Conservation (phyloP, 306 rosid species). For the Vicia sativa region DNA sequence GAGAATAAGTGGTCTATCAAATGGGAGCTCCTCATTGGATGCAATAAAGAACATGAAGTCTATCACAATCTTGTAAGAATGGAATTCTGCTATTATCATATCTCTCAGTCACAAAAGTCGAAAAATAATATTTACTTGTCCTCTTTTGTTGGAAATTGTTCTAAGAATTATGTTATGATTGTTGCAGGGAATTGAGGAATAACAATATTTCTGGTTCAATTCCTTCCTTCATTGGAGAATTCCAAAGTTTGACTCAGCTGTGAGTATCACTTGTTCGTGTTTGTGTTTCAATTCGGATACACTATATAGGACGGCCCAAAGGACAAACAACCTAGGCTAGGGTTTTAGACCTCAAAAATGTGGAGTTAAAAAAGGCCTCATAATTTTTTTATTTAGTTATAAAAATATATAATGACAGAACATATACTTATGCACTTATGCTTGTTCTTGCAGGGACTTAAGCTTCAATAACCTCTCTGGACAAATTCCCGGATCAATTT, state of each 20-base stretch:
- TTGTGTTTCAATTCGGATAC: conserved; percentile 2
- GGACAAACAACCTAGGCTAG: too few relatives aligned
- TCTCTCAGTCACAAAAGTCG: conserved; percentile 12
- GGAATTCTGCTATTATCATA: conserved; percentile 11
- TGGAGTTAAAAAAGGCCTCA: too few relatives aligned
- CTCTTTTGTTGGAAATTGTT: conserved; percentile 25
- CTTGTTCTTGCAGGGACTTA: conserved; percentile 64
- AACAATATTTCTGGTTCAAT: conserved; percentile 67
- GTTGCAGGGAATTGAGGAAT: conserved; percentile 71
- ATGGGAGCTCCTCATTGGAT: conserved; percentile 73
- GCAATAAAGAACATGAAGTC: conserved; percentile 70
- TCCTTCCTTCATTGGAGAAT: conserved; percentile 69
- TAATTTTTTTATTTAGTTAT: too few relatives aligned
- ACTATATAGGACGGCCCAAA: too few relatives aligned
- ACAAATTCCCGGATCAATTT: conserved; percentile 59
- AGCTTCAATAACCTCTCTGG: conserved; percentile 86
- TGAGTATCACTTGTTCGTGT: conserved; percentile 50
- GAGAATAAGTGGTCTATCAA: conserved; percentile 62
- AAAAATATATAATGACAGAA: too few relatives aligned
- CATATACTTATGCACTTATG: too few relatives aligned
- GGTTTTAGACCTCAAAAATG: too few relatives aligned
- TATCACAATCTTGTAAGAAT: conserved; percentile 58
- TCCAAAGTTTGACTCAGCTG: conserved; percentile 50
- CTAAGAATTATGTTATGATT: conserved; percentile 29
- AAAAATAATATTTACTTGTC: not conserved